These are phyloP conservation scores for Colletotrichum lupini DNA, from an alignment of 2,329 filamentous ascomycete genomes.

Conservation along the genomic window DNA sequence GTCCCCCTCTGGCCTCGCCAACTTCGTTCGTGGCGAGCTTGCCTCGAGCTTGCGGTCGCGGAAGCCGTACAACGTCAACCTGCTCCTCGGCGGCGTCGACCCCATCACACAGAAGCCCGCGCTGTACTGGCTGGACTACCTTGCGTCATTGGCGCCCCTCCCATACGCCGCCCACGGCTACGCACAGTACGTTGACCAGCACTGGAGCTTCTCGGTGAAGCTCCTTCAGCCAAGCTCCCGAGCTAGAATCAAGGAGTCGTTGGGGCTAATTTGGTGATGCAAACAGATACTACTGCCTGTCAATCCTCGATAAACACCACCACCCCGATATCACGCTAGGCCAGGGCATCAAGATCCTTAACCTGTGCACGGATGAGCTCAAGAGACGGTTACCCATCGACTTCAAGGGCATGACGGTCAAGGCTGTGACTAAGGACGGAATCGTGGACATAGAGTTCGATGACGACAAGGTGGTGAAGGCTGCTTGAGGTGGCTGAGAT, in stretches of 20 bases:
- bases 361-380: conserved; percentile 95
- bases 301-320: conserved; percentile 98
- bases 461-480: conserved; percentile 78
- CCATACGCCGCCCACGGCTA: conserved; percentile 98
- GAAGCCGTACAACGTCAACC: conserved; percentile 96
- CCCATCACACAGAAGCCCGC: conserved; percentile 90
- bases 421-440: conserved; percentile 95
- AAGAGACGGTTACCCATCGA: conserved; percentile 97
- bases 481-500: conserved; percentile 55
- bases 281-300: conserved; percentile 94
- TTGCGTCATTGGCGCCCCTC: conserved; percentile 86
- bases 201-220: conserved; percentile 30
- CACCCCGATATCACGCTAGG: conserved; percentile 92
- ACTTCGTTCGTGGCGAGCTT: conserved; percentile 94
- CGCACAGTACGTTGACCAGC: conserved; percentile 77
- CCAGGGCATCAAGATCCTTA: conserved; percentile 90
- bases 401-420: conserved; percentile 97
- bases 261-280: conserved; percentile 38
- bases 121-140: conserved; percentile 97
- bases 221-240: background rate
- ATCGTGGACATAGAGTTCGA: conserved; percentile 87
- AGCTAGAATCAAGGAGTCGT: background rate
- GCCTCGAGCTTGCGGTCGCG: conserved; percentile 90
- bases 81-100: conserved; percentile 93
- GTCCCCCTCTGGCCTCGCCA: conserved; percentile 86